Evolutionary conservation across 176 grass and related monocot species (phyloP), one percentile per base, ranked within the genome.

Genomic region (Zoysia pacifica): DNA sequence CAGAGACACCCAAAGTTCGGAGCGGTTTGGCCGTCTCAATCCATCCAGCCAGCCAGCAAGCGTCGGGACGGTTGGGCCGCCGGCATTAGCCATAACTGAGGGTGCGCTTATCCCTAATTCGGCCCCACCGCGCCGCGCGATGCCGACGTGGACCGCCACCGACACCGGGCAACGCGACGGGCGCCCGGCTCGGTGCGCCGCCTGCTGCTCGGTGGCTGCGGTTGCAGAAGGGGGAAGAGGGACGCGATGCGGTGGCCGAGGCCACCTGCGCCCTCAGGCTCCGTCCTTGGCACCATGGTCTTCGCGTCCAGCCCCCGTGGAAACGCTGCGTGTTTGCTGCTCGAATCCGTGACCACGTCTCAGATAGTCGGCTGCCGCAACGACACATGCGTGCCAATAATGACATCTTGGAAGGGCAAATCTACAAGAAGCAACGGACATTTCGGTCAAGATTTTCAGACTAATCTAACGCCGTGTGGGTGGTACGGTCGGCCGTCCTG

Each of bases 21-120:
- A 28, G 28, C 28, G 28, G 28, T 28, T 12, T 18, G 11, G n/a
- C 69, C 19, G 7, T 69, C 54, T 38, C 77, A 43, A 44, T 62
- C 59, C 19, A 48, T 54, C 40, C 20, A 20, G 20, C 6, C 54
- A 61, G 3, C 49, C 28, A 28, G 28, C 28, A 28, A 28, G 14
- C 5, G 14, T 28, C 4, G 53, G 75, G 67, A 14, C 8, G 19
- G 78, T 81, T 80, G 19, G 70, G 69, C 62, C 7, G 42, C 13
- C 14, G 8, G 28, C 28, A 28, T 28, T 28, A 28, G 28, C 28
- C 28, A 28, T 28, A 13, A 60, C 6, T 28, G 28, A 28, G 19
- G 85, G 62, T 73, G 67, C 74, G 18, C 11, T 80, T 71, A 46
- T 56, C 71, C 87, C 86, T 48, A 80, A 83, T 71, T 28, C 76